Conservation (phyloP, 371 early-diverging fungal genomes). For the Coemansia sp. region DNA sequence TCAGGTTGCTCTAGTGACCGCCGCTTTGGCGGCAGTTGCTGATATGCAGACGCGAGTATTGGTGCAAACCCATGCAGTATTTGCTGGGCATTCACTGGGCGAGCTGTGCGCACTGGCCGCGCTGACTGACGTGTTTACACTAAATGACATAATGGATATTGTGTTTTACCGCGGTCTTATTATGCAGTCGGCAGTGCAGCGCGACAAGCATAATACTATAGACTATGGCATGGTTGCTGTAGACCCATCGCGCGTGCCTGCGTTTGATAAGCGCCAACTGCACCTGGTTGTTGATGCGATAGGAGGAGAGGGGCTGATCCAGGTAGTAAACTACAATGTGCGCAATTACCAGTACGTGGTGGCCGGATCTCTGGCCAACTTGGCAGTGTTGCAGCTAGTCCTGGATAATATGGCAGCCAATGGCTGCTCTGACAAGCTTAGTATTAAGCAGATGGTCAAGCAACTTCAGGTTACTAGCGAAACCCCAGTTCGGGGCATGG, state of each 20-base stretch:
- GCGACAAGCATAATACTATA: constrained; percentile 77
- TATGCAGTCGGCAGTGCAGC: constrained; percentile 91
- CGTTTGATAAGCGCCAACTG: constrained; percentile 74
- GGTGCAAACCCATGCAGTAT: constrained; percentile 77
- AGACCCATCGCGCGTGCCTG: constrained; percentile 84
- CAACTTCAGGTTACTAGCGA: background rate
- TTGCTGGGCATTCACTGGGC: constrained; percentile 95
- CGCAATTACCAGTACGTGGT: constrained; percentile 94
- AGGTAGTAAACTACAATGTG: constrained; percentile 96
- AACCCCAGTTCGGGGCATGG: constrained; percentile 35
- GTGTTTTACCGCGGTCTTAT: constrained; percentile 96
- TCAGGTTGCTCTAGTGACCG: constrained; percentile 85
- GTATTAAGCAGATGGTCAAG: background rate
- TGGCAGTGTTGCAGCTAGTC: constrained; percentile 78
- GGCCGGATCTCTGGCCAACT: constrained; percentile 78
- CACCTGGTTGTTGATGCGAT: constrained; percentile 77
- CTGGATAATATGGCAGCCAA: constrained; percentile 64
- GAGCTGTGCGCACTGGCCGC: constrained; percentile 90
- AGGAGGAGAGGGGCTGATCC: constrained; percentile 70
- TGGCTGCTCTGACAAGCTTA: constrained; percentile 20
- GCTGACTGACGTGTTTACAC: constrained; percentile 80
- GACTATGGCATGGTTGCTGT: constrained; percentile 95
- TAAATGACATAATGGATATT: constrained; percentile 83
- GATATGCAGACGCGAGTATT: constrained; percentile 88
- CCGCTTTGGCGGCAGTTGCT: constrained; percentile 89